Conservation (phyloP, 306 rosid genomes). For the Cucurbita argyrosperma region DNA sequence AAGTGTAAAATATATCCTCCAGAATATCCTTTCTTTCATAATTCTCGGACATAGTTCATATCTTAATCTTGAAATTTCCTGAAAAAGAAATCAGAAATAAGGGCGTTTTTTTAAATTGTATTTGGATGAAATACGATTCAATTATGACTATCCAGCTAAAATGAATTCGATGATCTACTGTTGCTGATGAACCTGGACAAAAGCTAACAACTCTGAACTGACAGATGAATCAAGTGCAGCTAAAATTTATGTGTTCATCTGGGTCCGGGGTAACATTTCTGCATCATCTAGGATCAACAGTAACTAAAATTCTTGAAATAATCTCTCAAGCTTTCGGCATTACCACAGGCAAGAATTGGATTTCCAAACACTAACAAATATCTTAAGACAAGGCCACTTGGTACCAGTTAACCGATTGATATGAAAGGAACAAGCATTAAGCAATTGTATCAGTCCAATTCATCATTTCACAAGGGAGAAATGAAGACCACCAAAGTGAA, state of each 20-base stretch:
- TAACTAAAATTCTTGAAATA: neutral
- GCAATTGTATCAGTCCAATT: neutral
- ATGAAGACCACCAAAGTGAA: neutral
- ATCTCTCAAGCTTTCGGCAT: neutral
- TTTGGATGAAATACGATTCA: neutral
- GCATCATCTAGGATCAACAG: neutral
- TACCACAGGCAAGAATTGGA: neutral
- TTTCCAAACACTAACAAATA: neutral
- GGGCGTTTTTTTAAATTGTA: neutral
- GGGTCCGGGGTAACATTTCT: neutral
- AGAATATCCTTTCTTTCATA: conserved; percentile 69
- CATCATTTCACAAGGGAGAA: neutral
- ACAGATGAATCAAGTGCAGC: neutral
- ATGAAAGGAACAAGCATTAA: neutral
- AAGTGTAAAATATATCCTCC: conserved; percentile 65
- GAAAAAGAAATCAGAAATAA: conserved; percentile 15
- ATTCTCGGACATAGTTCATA: conserved; percentile 68
- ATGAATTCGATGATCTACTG: neutral
- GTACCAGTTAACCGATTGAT: neutral
- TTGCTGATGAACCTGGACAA: neutral
- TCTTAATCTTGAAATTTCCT: conserved; percentile 94
- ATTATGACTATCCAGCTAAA: neutral
- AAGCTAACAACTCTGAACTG: neutral
- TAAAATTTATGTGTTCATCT: neutral
- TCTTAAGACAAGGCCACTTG: neutral